Percentiles rank a stretch among this genome's conserved stretches.
Evolutionary conservation across 73 alveolate genomes (phyloP).

Genomic region (Paramecium tetraurelia): DNA sequence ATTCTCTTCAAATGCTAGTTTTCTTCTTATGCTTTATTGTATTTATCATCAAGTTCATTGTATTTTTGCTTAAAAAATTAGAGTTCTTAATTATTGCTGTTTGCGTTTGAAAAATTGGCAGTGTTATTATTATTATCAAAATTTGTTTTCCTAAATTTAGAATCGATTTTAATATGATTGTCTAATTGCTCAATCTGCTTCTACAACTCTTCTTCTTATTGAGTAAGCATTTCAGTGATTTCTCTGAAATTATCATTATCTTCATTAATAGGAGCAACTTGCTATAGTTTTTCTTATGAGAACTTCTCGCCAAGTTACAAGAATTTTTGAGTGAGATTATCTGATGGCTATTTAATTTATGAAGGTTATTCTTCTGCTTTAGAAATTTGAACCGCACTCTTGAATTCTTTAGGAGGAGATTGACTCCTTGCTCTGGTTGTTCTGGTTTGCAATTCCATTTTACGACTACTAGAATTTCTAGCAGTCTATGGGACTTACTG

Average conservation of each 20-base stretch:
- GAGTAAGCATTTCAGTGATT: neutral
- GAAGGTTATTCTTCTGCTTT: neutral
- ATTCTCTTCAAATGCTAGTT: neutral
- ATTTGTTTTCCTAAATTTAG: neutral
- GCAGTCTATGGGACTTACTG: neutral
- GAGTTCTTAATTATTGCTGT: neutral
- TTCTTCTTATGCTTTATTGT: neutral
- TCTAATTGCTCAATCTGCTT: neutral
- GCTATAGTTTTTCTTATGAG: neutral
- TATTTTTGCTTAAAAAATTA: neutral
- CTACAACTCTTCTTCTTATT: constrained; percentile 30
- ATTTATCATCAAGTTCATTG: neutral
- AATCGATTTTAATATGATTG: neutral
- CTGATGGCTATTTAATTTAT: neutral
- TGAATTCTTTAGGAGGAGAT: constrained; percentile 19
- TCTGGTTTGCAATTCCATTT: neutral
- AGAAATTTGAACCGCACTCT: neutral
- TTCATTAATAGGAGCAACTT: neutral
- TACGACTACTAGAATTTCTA: neutral
- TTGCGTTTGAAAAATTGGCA: neutral
- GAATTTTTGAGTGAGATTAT: neutral
- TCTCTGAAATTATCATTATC: neutral
- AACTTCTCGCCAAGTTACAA: neutral
- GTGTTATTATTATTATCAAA: neutral
- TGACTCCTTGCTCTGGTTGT: constrained; percentile 7